These are phyloP conservation scores for Lojkania enalia DNA, from an alignment of 2,329 filamentous ascomycete species.

Conservation along the genomic window DNA sequence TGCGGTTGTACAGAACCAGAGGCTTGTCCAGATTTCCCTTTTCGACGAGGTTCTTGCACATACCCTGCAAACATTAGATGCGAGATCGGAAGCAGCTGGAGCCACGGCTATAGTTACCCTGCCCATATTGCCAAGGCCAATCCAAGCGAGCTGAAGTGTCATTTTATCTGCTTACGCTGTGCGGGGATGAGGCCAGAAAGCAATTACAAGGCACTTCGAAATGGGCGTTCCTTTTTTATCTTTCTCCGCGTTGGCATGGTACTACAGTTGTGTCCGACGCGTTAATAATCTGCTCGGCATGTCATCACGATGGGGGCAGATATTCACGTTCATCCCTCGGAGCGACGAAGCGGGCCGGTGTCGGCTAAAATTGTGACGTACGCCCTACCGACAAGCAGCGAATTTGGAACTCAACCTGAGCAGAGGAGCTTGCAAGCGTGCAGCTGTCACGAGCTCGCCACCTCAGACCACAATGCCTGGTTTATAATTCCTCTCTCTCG, in stretches of 20 bases:
- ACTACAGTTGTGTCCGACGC: no score
- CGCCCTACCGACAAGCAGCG: constrained; percentile 6
- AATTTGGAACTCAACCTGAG: constrained; percentile 6
- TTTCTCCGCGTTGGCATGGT: no score
- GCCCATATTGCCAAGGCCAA: constrained; percentile 88
- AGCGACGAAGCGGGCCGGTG: constrained; percentile 5
- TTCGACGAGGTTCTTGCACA: constrained; percentile 69
- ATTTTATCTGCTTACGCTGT: no score
- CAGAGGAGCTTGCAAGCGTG: background rate
- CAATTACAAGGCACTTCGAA: no score
- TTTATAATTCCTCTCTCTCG: no score
- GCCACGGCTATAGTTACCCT: constrained; percentile 58
- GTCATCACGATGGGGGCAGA: no score
- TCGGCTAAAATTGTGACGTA: constrained; percentile 10
- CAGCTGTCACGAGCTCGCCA: no score
- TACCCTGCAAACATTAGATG: constrained; percentile 19
- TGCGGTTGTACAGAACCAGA: constrained; percentile 80
- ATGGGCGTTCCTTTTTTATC: no score
- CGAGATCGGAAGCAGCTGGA: constrained; percentile 6
- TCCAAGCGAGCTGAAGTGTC: constrained; percentile 67
- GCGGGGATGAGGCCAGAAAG: background rate
- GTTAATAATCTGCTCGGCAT: no score
- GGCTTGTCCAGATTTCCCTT: constrained; percentile 74
- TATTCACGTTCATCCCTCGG: no score
- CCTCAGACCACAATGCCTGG: no score